These are phyloP conservation scores for Phytopythium delawarense DNA, from an alignment of 352 stramenopile genomes.

Conservation along the genomic window DNA sequence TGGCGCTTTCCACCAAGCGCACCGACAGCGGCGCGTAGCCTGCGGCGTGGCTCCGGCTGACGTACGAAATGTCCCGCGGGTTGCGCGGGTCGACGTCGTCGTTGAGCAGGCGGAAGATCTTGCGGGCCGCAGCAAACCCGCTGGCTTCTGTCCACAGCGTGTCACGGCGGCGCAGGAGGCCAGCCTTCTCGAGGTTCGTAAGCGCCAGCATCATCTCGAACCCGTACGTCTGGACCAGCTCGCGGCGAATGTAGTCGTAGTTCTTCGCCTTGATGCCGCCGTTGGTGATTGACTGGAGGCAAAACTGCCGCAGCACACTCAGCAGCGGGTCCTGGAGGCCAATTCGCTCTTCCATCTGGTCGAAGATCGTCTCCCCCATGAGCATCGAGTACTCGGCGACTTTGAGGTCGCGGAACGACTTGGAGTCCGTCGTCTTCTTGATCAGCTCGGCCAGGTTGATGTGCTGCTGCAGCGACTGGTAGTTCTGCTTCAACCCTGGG, in stretches of 20 bases:
- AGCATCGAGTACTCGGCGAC: conserved; percentile 94
- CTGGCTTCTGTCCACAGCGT: conserved; percentile 80
- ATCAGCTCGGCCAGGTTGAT: conserved; percentile 96
- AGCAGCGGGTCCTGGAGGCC: conserved; percentile 89
- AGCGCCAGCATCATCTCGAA: conserved; percentile 94
- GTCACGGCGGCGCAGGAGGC: conserved; percentile 88
- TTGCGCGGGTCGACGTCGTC: conserved; percentile 92
- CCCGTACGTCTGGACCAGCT: conserved; percentile 96
- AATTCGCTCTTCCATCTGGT: conserved; percentile 95
- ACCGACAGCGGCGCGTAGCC: conserved; percentile 94
- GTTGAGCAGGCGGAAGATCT: conserved; percentile 94
- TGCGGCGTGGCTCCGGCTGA: conserved; percentile 65
- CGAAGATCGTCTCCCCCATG: conserved; percentile 93
- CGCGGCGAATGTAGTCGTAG: conserved; percentile 91
- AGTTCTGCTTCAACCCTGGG: conserved; percentile 90
- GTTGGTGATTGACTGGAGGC: conserved; percentile 91
- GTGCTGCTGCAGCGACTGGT: conserved; percentile 95
- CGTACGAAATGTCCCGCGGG: conserved; percentile 94
- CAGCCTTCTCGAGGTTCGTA: conserved; percentile 92
- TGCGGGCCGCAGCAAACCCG: conserved; percentile 84
- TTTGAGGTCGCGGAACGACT: conserved; percentile 93
- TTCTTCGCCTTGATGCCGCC: conserved; percentile 93
- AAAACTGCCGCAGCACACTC: conserved; percentile 90
- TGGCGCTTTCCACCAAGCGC: conserved; percentile 89
- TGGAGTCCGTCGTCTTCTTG: conserved; percentile 92